phyloP scores from a whole-genome alignment of 768 basidiomycete genomes.

The Suillus ampliporus region DNA sequence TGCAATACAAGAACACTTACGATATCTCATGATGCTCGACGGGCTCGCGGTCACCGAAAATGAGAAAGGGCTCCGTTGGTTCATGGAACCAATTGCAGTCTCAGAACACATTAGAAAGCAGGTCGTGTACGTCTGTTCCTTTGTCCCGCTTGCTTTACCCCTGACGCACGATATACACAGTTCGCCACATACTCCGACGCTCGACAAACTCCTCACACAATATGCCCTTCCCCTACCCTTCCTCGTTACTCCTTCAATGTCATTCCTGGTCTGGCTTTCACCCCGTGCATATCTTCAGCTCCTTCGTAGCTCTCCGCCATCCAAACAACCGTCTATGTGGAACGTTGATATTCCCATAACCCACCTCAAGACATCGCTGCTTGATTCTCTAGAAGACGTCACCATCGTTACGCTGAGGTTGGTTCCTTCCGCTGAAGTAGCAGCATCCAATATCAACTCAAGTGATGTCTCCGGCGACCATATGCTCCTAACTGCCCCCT shows the following conservation, averaged over 20 bases:
- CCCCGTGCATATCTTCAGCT: slow-evolving; percentile 72
- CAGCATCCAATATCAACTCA: slow-evolving; percentile 13
- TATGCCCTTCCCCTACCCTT: slow-evolving; percentile 75
- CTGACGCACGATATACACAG: slow-evolving; percentile 30
- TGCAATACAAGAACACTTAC: slow-evolving; percentile 58
- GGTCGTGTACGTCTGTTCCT: slow-evolving; percentile 16
- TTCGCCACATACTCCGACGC: slow-evolving; percentile 45
- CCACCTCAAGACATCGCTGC: slow-evolving; percentile 53
- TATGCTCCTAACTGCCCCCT: slow-evolving; percentile 28
- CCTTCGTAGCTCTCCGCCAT: slow-evolving; percentile 42
- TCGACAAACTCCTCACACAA: slow-evolving; percentile 68
- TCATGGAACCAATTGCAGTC: slow-evolving; percentile 49
- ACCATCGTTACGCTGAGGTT: slow-evolving; percentile 62
- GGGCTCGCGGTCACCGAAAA: slow-evolving; percentile 59
- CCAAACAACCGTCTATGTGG: slow-evolving; percentile 19
- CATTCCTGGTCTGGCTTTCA: slow-evolving; percentile 74
- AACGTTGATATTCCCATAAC: slow-evolving; percentile 58
- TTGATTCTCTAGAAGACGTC: slow-evolving; percentile 48
- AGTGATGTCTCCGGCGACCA: slow-evolving; percentile 28
- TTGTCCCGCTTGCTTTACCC: slow-evolving; percentile 1
- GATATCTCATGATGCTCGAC: slow-evolving; percentile 77
- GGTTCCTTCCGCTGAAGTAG: slow-evolving; percentile 30
- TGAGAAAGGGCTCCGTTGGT: slow-evolving; percentile 76
- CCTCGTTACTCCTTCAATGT: slow-evolving; percentile 67
- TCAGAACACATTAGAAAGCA: slow-evolving; percentile 26